Percentiles rank a stretch among this genome's conserved stretches.
Conservation (phyloP, 805 yeast species). For the Huiozyma sinensis region DNA sequence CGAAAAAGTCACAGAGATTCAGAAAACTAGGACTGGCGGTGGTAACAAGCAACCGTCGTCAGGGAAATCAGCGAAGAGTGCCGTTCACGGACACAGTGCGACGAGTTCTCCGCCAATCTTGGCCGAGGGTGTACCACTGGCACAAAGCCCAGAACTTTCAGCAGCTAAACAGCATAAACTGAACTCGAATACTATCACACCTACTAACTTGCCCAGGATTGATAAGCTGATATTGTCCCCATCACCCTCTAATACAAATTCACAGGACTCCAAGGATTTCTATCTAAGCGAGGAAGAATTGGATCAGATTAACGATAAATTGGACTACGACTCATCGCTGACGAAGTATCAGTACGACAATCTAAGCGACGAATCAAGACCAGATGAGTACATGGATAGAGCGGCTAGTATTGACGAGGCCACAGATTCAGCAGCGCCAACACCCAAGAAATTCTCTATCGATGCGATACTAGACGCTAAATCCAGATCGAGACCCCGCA, state of each 20-base stretch:
- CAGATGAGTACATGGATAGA: not conserved
- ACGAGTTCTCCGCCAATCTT: not conserved
- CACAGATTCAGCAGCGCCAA: conserved; percentile 3
- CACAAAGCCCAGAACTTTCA: conserved; percentile 7
- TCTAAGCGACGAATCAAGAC: not conserved
- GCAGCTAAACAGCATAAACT: conserved; percentile 4
- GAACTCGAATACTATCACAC: not conserved
- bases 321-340: not conserved
- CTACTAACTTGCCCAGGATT: conserved; percentile 7
- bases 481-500: not conserved
- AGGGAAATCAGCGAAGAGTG: not conserved
- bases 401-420: not conserved
- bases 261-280: conserved; percentile 14
- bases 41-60: not conserved
- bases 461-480: conserved; percentile 7
- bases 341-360: not conserved
- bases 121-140: conserved; percentile 1
- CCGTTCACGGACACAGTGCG: not conserved
- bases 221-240: conserved; percentile 13
- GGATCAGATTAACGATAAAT: conserved; percentile 2
- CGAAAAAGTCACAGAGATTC: conserved; percentile 17
- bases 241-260: conserved; percentile 8
- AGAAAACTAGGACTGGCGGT: conserved; percentile 8
- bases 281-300: conserved; percentile 16
- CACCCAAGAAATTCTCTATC: conserved; percentile 5